phyloP scores from a whole-genome alignment of 2,329 filamentous ascomycete species.

The Huntiella abstrusa region DNA sequence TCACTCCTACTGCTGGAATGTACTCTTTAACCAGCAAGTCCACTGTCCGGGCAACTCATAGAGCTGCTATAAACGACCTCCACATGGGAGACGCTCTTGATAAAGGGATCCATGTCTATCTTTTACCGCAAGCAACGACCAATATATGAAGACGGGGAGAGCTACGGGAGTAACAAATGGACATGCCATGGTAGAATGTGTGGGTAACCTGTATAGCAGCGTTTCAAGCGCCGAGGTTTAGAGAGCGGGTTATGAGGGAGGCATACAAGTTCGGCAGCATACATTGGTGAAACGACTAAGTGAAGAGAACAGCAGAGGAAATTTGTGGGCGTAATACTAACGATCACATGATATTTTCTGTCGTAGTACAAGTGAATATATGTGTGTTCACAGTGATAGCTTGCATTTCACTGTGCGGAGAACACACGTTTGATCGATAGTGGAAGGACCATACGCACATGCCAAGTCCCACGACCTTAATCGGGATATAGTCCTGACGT shows the following conservation, averaged over 20 bases:
- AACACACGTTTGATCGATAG: no score
- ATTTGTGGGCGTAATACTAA: no score
- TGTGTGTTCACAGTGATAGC: no score
- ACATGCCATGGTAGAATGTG: slow-evolving; percentile 19
- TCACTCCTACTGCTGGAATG: slow-evolving; percentile 1
- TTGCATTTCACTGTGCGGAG: no score
- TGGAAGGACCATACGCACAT: no score
- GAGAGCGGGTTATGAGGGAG: slow-evolving; percentile 20
- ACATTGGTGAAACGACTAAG: no score
- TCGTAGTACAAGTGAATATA: no score
- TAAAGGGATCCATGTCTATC: not conserved
- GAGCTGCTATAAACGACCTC: slow-evolving; percentile 49
- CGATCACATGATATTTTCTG: no score
- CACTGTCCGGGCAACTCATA: slow-evolving; percentile 40
- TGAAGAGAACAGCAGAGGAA: no score
- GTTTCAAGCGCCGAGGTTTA: slow-evolving; percentile 40
- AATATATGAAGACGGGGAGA: slow-evolving; percentile 37
- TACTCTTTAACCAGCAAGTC: slow-evolving; percentile 5
- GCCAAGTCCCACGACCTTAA: no score
- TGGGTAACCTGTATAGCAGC: slow-evolving; percentile 35
- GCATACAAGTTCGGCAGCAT: slow-evolving; percentile 25
- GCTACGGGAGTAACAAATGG: slow-evolving; percentile 15
- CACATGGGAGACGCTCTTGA: not conserved
- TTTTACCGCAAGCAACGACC: slow-evolving; percentile 39
- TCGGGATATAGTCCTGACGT: no score